phyloP scores from a whole-genome alignment of 257 asterid genomes.

The Scutellaria minor region DNA sequence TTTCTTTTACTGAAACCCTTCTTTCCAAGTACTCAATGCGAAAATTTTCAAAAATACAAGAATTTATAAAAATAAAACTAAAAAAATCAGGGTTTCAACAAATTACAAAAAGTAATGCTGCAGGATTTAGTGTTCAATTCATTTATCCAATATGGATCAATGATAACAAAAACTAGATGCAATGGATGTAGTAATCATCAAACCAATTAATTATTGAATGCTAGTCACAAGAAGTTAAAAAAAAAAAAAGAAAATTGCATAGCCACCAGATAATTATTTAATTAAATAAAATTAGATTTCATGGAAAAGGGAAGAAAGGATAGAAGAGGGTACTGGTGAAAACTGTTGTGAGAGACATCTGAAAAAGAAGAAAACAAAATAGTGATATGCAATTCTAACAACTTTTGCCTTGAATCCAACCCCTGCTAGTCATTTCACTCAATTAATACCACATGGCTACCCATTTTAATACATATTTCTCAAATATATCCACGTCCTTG shows the following conservation, averaged over 20 bases:
- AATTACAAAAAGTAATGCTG: no score
- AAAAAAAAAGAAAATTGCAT: not conserved
- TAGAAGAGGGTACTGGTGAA: conserved; percentile 12
- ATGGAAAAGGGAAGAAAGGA: not conserved
- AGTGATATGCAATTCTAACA: conserved; percentile 54
- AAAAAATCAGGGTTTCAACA: no score
- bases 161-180: no score
- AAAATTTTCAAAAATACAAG: no score
- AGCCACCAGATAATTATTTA: not conserved
- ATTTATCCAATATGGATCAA: no score
- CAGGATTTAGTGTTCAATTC: no score
- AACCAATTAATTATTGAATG: not conserved
- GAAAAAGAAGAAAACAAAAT: conserved; percentile 40
- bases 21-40: no score
- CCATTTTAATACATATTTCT: conserved; percentile 18
- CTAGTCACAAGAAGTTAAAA: not conserved
- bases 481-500: conserved; percentile 43
- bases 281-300: not conserved
- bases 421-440: conserved; percentile 47
- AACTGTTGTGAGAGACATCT: conserved; percentile 32
- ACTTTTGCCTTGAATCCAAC: conserved; percentile 45
- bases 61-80: no score
- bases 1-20: no score
- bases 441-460: conserved; percentile 39
- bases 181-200: not conserved